These are phyloP conservation scores for Monosporozyma yasuniensis DNA, from an alignment of 805 yeast species.

Conservation along the genomic window DNA sequence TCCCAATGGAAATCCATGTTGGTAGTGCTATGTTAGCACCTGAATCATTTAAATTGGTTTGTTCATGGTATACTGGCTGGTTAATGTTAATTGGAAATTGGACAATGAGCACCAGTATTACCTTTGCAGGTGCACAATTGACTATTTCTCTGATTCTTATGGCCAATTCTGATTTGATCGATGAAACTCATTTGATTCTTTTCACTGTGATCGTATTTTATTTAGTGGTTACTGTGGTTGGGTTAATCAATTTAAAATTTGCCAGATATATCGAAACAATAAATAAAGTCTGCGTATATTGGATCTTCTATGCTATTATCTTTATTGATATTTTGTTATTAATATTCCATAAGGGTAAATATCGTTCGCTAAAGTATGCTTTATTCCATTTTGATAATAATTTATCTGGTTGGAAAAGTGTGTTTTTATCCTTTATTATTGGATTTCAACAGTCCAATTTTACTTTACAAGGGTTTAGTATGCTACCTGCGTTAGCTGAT, in stretches of 20 bases:
- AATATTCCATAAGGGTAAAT: slow-evolving; percentile 43
- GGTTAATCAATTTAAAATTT: slow-evolving; percentile 53
- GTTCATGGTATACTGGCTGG: slow-evolving; percentile 79
- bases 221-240: slow-evolving; percentile 47
- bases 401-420: slow-evolving; percentile 64
- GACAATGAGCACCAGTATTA: slow-evolving; percentile 65
- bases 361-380: slow-evolving; percentile 51
- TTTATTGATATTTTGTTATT: slow-evolving; percentile 57
- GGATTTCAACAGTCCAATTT: slow-evolving; percentile 74
- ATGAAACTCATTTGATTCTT: slow-evolving; percentile 41
- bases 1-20: slow-evolving; percentile 70
- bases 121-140: slow-evolving; percentile 71
- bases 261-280: slow-evolving; percentile 52
- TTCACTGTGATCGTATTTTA: slow-evolving; percentile 51
- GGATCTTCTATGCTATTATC: slow-evolving; percentile 66
- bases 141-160: slow-evolving; percentile 59
- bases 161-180: slow-evolving; percentile 42
- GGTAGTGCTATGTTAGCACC: slow-evolving; percentile 64
- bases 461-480: slow-evolving; percentile 76
- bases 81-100: slow-evolving; percentile 63
- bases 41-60: slow-evolving; percentile 43
- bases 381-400: slow-evolving; percentile 61
- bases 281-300: slow-evolving; percentile 59
- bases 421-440: slow-evolving; percentile 58
- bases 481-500: slow-evolving; percentile 73